phyloP scores from a whole-genome alignment of 345 rosid genomes.

The Limnanthes douglasii region DNA sequence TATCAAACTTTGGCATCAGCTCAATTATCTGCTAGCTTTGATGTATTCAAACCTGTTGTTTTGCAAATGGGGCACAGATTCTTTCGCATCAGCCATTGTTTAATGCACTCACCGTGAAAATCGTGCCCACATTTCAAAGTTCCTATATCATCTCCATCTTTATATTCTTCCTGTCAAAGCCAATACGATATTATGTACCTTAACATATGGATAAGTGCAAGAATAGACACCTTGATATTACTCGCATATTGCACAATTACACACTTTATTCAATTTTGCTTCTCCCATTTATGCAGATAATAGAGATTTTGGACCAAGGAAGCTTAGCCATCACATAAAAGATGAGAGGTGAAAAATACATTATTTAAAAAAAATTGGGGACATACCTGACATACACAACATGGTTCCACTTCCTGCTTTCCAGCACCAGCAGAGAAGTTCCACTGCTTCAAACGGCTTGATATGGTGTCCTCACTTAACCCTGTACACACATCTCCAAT shows the following conservation, averaged over 20 bases:
- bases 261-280: no score
- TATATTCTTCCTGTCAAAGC: slow-evolving; percentile 51
- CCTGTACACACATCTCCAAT: slow-evolving; percentile 91
- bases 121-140: slow-evolving; percentile 65
- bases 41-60: slow-evolving; percentile 41
- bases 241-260: no score
- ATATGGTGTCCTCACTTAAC: slow-evolving; percentile 53
- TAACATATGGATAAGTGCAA: no score
- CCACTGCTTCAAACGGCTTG: slow-evolving; percentile 25
- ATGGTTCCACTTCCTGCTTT: slow-evolving; percentile 54
- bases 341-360: no score
- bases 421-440: slow-evolving; percentile 12
- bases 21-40: no score
- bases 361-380: not conserved
- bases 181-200: slow-evolving; percentile 4
- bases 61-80: slow-evolving; percentile 88
- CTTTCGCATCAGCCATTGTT: slow-evolving; percentile 70
- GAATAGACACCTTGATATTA: no score
- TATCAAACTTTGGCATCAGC: no score
- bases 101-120: slow-evolving; percentile 55
- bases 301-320: no score
- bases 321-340: no score
- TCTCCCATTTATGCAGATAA: no score
- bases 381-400: slow-evolving; percentile 79
- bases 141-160: slow-evolving; percentile 50